Evolutionary conservation across 208 protist species (phyloP), one percentile per base, ranked within the genome.

Genomic region (Crithidia expoeki): DNA sequence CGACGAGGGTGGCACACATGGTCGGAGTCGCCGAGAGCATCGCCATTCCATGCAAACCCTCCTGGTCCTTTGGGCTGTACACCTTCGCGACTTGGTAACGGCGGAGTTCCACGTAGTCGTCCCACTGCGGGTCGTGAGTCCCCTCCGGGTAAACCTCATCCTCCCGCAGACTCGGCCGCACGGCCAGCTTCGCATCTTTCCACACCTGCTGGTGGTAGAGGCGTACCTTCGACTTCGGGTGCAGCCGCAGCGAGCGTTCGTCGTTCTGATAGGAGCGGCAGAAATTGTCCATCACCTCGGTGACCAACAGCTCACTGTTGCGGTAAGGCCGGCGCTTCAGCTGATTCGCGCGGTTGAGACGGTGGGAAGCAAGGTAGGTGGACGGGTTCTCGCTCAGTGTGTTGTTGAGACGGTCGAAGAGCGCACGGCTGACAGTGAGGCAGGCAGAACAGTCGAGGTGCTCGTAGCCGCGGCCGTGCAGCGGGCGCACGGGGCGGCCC

Each of bases 361-460:
- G 78, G 40, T 90, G 80, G 12, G 84, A 88, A 12, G 79, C 61
- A 36, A 89, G 69, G 52, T 84, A 84, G 38, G 76, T 82, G 2
- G 76, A 61, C 7, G 70, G 77, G 19, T 69, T 73, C 59, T 78
- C 68, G 51, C 73, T 44, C 21, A 94, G 74, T 0, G 86, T 87
- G n/a, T 51, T 57, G 67, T 95, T 93, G 62, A 95, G 90, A 17
- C 78, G 80, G 0, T 49, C 17, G 16, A 79, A 84, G 40, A 95
- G 64, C 44, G 86, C 59, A 12, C 72, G 60, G 0, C 87, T 84
- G 30, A 95, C 87, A 23, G 81, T 77, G 25, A 95, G 57, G 63
- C 90, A 95, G 30, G 83, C 79, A 30, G 90, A 95, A 80, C 90
- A 95, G 68, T 95, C 87, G 17, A 95, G 57, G 60, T 92, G 88